Conservation (phyloP, 257 asterid species). For the Capsicum pubescens region DNA sequence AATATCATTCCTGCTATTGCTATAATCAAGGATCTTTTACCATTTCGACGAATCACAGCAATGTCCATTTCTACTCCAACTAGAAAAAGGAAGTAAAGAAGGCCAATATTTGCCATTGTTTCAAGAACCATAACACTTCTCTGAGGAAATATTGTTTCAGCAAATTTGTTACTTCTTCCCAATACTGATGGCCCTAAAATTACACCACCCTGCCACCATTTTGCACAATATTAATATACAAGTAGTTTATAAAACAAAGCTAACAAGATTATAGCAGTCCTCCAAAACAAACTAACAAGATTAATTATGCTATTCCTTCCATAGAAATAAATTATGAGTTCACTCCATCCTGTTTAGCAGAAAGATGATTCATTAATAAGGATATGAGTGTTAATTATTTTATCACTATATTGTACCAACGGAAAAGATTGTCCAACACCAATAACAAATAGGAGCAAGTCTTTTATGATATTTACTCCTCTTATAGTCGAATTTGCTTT, state of each 20-base stretch:
- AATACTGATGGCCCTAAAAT: slow-evolving; percentile 89
- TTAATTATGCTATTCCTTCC: neutral
- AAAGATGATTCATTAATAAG: neutral
- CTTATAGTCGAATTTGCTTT: neutral
- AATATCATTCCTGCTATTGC: slow-evolving; percentile 79
- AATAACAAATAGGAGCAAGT: neutral
- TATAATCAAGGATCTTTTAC: slow-evolving; percentile 62
- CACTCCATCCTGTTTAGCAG: neutral
- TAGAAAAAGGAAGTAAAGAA: slow-evolving; percentile 82
- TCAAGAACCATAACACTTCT: slow-evolving; percentile 96
- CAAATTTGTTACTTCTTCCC: slow-evolving; percentile 61
- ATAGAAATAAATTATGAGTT: neutral
- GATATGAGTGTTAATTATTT: neutral
- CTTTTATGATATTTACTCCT: neutral
- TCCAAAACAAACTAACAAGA: neutral
- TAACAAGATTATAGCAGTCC: neutral
- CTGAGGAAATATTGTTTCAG: slow-evolving; percentile 65
- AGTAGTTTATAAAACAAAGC: neutral
- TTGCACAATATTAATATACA: neutral
- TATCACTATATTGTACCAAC: neutral
- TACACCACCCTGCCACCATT: slow-evolving; percentile 71
- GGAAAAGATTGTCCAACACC: neutral
- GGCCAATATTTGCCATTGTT: slow-evolving; percentile 96
- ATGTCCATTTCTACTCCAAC: slow-evolving; percentile 98
- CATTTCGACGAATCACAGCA: slow-evolving; percentile 68